Conservation (phyloP, 2,329 filamentous ascomycete species). For the Pseudogymnoascus sp. region DNA sequence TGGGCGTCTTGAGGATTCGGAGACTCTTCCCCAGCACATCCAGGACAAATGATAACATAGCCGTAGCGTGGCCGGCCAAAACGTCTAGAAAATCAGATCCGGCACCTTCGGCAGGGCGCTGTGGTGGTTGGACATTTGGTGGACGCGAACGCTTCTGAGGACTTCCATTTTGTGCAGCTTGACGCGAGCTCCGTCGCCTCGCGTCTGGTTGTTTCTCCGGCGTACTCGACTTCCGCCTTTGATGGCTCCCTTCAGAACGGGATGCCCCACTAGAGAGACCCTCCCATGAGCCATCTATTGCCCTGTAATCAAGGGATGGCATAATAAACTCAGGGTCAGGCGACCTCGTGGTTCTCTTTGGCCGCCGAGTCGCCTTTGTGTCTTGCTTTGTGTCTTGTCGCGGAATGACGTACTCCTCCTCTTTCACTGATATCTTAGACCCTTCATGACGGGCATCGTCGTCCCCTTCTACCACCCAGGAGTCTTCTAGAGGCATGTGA, state of each 20-base stretch:
- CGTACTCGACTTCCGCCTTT: slow-evolving; percentile 12
- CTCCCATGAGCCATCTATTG: slow-evolving; percentile 26
- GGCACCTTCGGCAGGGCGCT: background rate
- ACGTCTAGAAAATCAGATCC: slow-evolving; percentile 13
- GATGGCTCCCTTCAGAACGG: slow-evolving; percentile 10
- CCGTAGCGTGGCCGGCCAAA: slow-evolving; percentile 18
- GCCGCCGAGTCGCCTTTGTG: background rate
- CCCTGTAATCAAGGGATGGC: slow-evolving; percentile 26
- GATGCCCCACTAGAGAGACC: slow-evolving; percentile 18
- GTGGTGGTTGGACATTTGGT: background rate
- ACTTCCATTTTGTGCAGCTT: slow-evolving; percentile 15
- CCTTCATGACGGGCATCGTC: slow-evolving; percentile 18
- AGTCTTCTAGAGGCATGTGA: slow-evolving; percentile 23
- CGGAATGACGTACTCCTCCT: slow-evolving; percentile 2
- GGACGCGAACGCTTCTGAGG: slow-evolving; percentile 17
- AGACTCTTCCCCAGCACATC: slow-evolving; percentile 54
- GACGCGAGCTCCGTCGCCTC: slow-evolving; percentile 18
- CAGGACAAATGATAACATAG: slow-evolving; percentile 39
- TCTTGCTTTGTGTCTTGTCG: slow-evolving; percentile 3
- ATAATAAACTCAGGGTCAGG: slow-evolving; percentile 29
- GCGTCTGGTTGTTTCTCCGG: slow-evolving; percentile 16
- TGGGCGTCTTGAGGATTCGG: slow-evolving; percentile 54
- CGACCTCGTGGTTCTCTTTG: slow-evolving; percentile 17
- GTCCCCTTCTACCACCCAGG: slow-evolving; percentile 28
- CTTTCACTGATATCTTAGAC: background rate